phyloP scores from a whole-genome alignment of 805 yeast genomes.

The Middelhovenomyces tepae region DNA sequence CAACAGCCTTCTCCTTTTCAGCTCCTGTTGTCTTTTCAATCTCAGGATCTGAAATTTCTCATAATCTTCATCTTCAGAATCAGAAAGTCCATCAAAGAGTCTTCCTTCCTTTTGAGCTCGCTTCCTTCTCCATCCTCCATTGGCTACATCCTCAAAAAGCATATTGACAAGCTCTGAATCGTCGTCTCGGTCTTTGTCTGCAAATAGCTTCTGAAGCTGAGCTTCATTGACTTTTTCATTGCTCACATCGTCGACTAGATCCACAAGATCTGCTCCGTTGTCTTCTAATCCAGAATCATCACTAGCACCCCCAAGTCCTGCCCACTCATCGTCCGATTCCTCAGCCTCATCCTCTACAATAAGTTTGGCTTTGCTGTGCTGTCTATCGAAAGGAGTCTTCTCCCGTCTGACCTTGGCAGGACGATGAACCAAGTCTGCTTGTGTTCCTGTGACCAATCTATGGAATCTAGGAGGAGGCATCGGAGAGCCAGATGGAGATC shows the following conservation, averaged over 20 bases:
- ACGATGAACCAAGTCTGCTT: neutral
- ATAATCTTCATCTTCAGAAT: conserved; percentile 8
- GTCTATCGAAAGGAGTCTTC: conserved; percentile 6
- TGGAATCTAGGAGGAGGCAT: neutral
- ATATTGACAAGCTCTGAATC: conserved; percentile 17
- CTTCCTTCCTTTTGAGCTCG: conserved; percentile 6
- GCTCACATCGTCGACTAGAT: conserved; percentile 18
- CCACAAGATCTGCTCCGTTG: conserved; percentile 14
- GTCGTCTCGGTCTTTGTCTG: conserved; percentile 14
- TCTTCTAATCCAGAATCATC: conserved; percentile 17
- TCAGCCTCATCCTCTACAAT: conserved; percentile 21
- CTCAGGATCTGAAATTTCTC: too few species aligned
- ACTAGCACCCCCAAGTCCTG: conserved; percentile 23
- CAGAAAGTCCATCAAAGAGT: conserved; percentile 7
- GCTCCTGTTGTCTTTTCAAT: conserved; percentile 14
- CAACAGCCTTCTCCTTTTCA: conserved; percentile 13
- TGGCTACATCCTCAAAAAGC: conserved; percentile 20
- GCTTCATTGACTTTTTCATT: conserved; percentile 10
- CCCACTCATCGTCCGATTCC: conserved; percentile 25
- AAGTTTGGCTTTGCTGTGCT: conserved; percentile 8
- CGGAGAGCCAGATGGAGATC: neutral
- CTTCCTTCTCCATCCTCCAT: conserved; percentile 14
- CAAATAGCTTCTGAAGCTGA: conserved; percentile 14
- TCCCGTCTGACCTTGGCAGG: neutral
- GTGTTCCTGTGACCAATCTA: neutral